phyloP scores from a whole-genome alignment of 345 rosid species.

The Garcia nutans region DNA sequence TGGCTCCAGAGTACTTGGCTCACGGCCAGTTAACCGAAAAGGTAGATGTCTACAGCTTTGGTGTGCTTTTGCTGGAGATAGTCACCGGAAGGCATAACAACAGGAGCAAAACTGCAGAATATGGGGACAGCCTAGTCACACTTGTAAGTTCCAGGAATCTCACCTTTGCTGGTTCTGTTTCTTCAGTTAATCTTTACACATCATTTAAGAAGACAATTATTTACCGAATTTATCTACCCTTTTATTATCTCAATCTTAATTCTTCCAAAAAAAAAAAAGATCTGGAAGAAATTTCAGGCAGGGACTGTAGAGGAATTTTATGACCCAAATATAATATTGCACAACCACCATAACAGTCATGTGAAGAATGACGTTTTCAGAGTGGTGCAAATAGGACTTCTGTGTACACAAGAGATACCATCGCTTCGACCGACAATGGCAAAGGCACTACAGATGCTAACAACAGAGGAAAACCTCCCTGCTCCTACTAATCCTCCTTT shows the following conservation, averaged over 20 bases:
- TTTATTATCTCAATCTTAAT: neutral
- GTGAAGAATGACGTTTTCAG: conserved; percentile 57
- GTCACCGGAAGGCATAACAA: conserved; percentile 82
- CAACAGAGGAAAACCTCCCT: conserved; percentile 62
- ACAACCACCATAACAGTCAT: conserved; percentile 37
- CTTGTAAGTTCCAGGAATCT: conserved; percentile 46
- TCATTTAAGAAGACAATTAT: neutral
- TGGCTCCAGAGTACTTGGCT: conserved; percentile 94
- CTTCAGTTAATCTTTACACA: neutral
- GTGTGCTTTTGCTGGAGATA: conserved; percentile 78
- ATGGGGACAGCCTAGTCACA: conserved; percentile 72
- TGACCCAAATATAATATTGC: conserved; percentile 62
- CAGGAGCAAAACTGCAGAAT: conserved; percentile 63
- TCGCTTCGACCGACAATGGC: conserved; percentile 78
- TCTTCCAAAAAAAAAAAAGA: conserved; percentile 37
- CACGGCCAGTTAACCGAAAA: conserved; percentile 94
- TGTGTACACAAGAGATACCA: conserved; percentile 77
- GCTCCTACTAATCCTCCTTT: conserved; percentile 81
- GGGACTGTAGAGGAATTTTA: conserved; percentile 63
- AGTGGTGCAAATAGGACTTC: conserved; percentile 69
- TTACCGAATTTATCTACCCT: neutral
- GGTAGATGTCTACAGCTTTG: conserved; percentile 86
- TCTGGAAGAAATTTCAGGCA: conserved; percentile 75
- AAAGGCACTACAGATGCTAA: conserved; percentile 66
- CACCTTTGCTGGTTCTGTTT: neutral